Conservation (phyloP, 2,329 filamentous ascomycete species). For the Fusarium virguliforme region DNA sequence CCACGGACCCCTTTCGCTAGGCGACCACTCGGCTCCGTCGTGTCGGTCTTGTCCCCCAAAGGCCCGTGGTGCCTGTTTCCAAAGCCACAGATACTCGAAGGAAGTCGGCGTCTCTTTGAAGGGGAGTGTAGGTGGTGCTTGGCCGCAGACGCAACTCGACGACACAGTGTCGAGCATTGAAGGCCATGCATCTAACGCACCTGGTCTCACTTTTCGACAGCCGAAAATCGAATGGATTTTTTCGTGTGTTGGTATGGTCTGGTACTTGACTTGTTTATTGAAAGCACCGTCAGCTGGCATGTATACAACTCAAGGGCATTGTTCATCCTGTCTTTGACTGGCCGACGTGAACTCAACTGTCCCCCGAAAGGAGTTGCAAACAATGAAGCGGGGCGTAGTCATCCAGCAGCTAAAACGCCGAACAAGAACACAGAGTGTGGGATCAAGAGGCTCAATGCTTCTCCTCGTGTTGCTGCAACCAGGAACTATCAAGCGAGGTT, state of each 20-base stretch:
- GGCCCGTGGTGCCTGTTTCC: neutral
- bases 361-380: neutral
- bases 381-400: too few species aligned
- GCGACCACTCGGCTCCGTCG: slow-evolving; percentile 14
- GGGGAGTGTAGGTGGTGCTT: neutral
- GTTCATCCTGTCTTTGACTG: too few species aligned
- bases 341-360: neutral
- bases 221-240: slow-evolving; percentile 21
- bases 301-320: too few species aligned
- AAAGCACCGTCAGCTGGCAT: too few species aligned
- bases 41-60: slow-evolving; percentile 17
- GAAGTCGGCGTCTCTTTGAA: neutral
- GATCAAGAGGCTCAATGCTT: slow-evolving; percentile 16
- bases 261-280: neutral
- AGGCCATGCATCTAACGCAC: slow-evolving; percentile 14
- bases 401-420: too few species aligned
- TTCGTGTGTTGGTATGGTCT: neutral
- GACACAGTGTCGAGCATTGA: slow-evolving; percentile 11
- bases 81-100: neutral
- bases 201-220: slow-evolving; percentile 16
- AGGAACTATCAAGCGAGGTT: slow-evolving; percentile 6
- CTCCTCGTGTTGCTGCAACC: slow-evolving; percentile 19
- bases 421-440: slow-evolving; percentile 13
- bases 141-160: slow-evolving; percentile 5
- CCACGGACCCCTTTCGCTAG: slow-evolving; percentile 40